Evolutionary conservation across 208 protist genomes (phyloP), one percentile per base, ranked within the genome.

Genomic region (Leishmania guyanensis): DNA sequence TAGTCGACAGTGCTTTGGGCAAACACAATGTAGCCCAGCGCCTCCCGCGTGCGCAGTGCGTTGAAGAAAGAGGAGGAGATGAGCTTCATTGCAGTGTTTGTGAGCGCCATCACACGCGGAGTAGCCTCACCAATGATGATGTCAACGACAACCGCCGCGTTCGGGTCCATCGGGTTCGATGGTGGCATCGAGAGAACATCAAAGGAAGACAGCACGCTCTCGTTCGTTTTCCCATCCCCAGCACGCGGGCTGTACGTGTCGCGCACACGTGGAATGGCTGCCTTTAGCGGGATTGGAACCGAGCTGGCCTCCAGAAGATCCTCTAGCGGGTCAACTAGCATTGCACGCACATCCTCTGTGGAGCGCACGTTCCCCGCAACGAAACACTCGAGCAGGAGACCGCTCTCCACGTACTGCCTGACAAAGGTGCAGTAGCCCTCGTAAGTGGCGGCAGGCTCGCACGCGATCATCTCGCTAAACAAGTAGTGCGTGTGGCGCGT

Each of bases 11-110:
- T 50, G 1, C 75, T 74, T 43, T 85, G 56, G 14, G 84, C 65
- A 62, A 87, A 86, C 3, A 98, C 95, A 66, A 96, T 75, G 78
- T 98, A 98, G 39, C 95, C 95, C 65, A 98, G 86, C 16, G 88
- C 71, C 80, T 98, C 93, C 14, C 80, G 72, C 20, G 95, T 98
- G 69, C 95, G 90, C 46, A 98, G 89, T 0, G 82, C 78, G 56
- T 89, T 85, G 85, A 96, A 97, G 80, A 96, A 98, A 26, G 65
- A 72, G 51, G 91, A 90, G 20, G 85, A 90, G 36, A 95, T 56
- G 16, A 97, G 78, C 56, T 84, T 84, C 53, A 86, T 64, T 4
- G 86, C 83, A 48, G 82, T 80, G 48, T 85, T 78, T 53, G 79
- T 88, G 33, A 94, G 79, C 46, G 85, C 90, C 2, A 74, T 66